Conservation (phyloP, 2,329 filamentous ascomycete genomes). For the Podosphaera aphanis region DNA sequence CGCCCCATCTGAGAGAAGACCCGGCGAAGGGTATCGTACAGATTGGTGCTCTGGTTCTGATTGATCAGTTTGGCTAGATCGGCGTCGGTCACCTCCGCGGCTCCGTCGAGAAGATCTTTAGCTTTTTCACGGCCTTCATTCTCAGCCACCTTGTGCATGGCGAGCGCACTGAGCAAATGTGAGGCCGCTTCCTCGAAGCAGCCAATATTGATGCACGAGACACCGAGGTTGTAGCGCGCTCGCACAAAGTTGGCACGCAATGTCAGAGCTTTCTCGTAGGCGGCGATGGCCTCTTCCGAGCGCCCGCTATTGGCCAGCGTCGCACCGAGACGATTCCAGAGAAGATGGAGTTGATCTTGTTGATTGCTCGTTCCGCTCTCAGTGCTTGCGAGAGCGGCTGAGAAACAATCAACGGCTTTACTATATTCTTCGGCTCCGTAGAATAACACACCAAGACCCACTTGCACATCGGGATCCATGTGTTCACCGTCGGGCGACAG, state of each 20-base stretch:
- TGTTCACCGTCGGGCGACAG: slow-evolving; percentile 76
- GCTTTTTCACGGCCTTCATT: slow-evolving; percentile 63
- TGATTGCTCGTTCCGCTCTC: slow-evolving; percentile 69
- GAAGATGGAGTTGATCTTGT: slow-evolving; percentile 65
- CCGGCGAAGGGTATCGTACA: slow-evolving; percentile 79
- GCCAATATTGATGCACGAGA: slow-evolving; percentile 91
- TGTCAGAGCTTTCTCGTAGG: slow-evolving; percentile 77
- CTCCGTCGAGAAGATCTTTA: slow-evolving; percentile 51
- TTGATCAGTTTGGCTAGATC: slow-evolving; percentile 70
- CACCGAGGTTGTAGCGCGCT: slow-evolving; percentile 87
- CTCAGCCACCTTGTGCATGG: slow-evolving; percentile 90
- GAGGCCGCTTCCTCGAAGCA: slow-evolving; percentile 83
- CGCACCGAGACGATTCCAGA: slow-evolving; percentile 92
- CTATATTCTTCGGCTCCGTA: slow-evolving; percentile 96
- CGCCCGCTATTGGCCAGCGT: slow-evolving; percentile 88
- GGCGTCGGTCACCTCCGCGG: slow-evolving; percentile 34
- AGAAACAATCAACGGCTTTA: slow-evolving; percentile 97
- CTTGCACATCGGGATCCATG: slow-evolving; percentile 97
- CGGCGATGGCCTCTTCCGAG: slow-evolving; percentile 85
- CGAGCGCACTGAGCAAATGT: slow-evolving; percentile 73
- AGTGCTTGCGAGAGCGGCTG: slow-evolving; percentile 63
- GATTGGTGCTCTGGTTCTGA: slow-evolving; percentile 88
- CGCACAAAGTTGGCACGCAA: slow-evolving; percentile 92
- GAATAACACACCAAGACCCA: slow-evolving; percentile 87
- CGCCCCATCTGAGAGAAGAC: slow-evolving; percentile 96